A percentile compares a stretch with the other conserved stretches of the same genome.
phyloP scores from a whole-genome alignment of 163 green algal species.

The Chlamydomonas reinhardtii region DNA sequence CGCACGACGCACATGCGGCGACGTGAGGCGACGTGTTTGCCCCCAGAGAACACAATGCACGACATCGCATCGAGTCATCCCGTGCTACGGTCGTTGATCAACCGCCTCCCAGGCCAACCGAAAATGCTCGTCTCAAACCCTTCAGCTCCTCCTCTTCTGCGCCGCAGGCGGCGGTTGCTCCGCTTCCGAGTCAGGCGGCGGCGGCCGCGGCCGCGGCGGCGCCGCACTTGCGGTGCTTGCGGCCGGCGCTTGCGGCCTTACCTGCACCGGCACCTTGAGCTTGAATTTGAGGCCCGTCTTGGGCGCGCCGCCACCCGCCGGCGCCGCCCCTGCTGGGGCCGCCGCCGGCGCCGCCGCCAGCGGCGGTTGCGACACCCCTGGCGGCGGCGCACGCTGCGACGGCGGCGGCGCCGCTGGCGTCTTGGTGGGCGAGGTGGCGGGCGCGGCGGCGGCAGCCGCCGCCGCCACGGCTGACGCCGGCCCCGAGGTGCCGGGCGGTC shows the following conservation, averaged over 20 bases:
- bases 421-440: background rate
- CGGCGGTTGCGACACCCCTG: background rate
- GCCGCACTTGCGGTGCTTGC: slow-evolving; percentile 19
- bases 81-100: no score
- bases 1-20: no score
- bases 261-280: background rate
- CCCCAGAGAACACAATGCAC: no score
- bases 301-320: background rate
- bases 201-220: background rate
- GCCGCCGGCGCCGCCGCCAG: background rate
- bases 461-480: background rate
- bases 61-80: no score
- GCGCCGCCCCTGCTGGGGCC: background rate
- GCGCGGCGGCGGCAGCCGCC: no score
- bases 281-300: slow-evolving; percentile 5
- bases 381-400: background rate
- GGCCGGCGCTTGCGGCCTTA: background rate
- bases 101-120: no score
- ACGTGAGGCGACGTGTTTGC: no score
- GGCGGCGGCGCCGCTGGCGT: background rate
- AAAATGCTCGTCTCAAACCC: no score
- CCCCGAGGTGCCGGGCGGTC: background rate
- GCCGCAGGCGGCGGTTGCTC: background rate
- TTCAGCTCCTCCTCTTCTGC: background rate
- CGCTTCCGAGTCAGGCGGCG: background rate